These are phyloP conservation scores for Phialemonium atrogriseum DNA, from an alignment of 2,329 filamentous ascomycete genomes.

Conservation along the genomic window DNA sequence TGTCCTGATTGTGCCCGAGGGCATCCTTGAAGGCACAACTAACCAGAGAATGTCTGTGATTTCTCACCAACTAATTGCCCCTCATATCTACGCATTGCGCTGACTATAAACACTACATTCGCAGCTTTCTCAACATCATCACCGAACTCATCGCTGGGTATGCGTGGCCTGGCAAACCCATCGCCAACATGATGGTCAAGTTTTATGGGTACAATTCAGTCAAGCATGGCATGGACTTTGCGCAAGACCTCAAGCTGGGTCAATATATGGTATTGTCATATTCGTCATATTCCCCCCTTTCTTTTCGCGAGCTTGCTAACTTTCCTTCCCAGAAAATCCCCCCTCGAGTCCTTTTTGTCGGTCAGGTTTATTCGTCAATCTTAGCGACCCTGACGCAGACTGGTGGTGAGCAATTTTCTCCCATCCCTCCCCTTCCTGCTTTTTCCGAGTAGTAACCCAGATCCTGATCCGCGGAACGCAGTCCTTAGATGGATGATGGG, in stretches of 20 bases:
- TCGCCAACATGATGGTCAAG: slow-evolving; percentile 50
- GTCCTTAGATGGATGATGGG: slow-evolving; percentile 35
- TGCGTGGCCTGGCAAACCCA: slow-evolving; percentile 47
- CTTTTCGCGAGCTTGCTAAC: neutral
- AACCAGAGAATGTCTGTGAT: slow-evolving; percentile 13
- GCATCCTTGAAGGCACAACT: slow-evolving; percentile 19
- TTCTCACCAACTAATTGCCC: slow-evolving; percentile 30
- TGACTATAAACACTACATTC: too few relatives aligned
- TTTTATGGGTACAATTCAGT: slow-evolving; percentile 34
- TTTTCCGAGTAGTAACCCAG: neutral
- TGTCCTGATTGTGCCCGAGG: slow-evolving; percentile 13
- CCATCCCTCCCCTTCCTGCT: neutral
- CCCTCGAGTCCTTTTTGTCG: slow-evolving; percentile 30
- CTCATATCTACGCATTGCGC: slow-evolving; percentile 30
- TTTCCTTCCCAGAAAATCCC: slow-evolving; percentile 23
- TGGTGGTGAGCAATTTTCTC: slow-evolving; percentile 11
- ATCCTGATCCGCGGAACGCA: slow-evolving; percentile 17
- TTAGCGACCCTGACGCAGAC: slow-evolving; percentile 37
- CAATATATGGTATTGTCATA: slow-evolving; percentile 22
- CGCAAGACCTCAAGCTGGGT: slow-evolving; percentile 24
- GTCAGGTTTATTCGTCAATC: slow-evolving; percentile 32
- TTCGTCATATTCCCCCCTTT: neutral
- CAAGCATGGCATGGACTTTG: slow-evolving; percentile 26
- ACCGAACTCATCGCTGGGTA: slow-evolving; percentile 49
- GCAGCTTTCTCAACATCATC: slow-evolving; percentile 39